phyloP scores from a whole-genome alignment of 148 eudicot species.

The Dianthus caryophyllus region DNA sequence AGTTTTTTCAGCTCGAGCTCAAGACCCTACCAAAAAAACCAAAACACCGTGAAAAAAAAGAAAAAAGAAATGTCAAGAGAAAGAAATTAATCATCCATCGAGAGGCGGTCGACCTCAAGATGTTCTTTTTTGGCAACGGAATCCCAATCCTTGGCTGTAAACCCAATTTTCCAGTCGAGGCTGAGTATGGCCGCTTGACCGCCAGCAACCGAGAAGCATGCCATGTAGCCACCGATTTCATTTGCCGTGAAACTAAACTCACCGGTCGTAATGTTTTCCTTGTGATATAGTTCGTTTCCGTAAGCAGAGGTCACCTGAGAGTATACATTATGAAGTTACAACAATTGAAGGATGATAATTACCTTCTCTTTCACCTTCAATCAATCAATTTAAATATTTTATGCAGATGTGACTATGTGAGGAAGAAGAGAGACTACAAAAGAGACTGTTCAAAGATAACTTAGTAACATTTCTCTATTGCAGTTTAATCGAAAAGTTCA shows the following conservation, averaged over 20 bases:
- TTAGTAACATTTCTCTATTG: no score
- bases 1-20: constrained; percentile 67
- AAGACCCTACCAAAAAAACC: constrained; percentile 43
- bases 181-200: constrained; percentile 38
- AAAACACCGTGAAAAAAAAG: neutral
- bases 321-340: no score
- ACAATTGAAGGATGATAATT: no score
- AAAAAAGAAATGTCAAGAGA: neutral
- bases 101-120: constrained; percentile 36
- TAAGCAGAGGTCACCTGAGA: constrained; percentile 52
- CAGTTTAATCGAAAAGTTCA: no score
- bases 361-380: no score
- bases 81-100: neutral
- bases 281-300: constrained; percentile 48
- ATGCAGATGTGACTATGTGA: no score
- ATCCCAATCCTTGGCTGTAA: constrained; percentile 76
- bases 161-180: constrained; percentile 64
- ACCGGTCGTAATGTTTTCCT: constrained; percentile 57
- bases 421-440: no score
- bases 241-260: constrained; percentile 65
- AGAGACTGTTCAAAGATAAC: no score
- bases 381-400: no score
- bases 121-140: constrained; percentile 72
- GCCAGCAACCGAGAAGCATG: constrained; percentile 58
- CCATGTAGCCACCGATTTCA: constrained; percentile 53